phyloP scores from a whole-genome alignment of 2,329 filamentous ascomycete genomes.

The Raffaelea deltoideospora region DNA sequence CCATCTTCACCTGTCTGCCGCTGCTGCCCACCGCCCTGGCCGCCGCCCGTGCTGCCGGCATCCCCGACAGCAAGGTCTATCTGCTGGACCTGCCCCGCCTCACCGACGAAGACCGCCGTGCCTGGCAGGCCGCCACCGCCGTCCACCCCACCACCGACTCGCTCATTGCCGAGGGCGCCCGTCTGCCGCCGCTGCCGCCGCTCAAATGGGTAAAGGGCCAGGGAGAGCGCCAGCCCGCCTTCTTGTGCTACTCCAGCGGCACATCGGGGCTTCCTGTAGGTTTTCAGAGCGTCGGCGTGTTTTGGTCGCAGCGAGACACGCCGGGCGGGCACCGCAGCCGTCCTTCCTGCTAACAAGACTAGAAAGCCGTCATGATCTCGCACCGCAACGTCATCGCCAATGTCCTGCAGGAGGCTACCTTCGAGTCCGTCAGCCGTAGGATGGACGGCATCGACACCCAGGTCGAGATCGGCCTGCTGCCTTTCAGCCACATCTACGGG shows the following conservation, averaged over 20 bases:
- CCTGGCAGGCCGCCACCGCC: slow-evolving; percentile 2
- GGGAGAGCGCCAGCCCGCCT: slow-evolving; percentile 44
- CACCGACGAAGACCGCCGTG: slow-evolving; percentile 16
- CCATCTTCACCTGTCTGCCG: slow-evolving; percentile 53
- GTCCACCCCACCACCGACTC: slow-evolving; percentile 41
- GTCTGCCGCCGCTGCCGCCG: slow-evolving; percentile 27
- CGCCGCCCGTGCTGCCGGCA: slow-evolving; percentile 43
- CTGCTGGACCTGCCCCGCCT: slow-evolving; percentile 44
- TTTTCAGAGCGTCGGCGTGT: too few relatives aligned
- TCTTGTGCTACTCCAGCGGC: slow-evolving; percentile 57
- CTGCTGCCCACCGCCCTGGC: slow-evolving; percentile 46
- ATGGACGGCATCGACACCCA: slow-evolving; percentile 16
- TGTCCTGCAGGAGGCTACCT: slow-evolving; percentile 42
- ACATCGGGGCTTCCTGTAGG: slow-evolving; percentile 51
- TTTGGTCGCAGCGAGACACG: too few relatives aligned
- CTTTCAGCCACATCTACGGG: slow-evolving; percentile 65
- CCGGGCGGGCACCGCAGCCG: too few relatives aligned
- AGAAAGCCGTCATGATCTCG: slow-evolving; percentile 69
- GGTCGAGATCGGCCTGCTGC: slow-evolving; percentile 47
- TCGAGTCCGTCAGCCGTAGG: slow-evolving; percentile 17
- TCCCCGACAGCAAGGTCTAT: slow-evolving; percentile 48
- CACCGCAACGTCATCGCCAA: slow-evolving; percentile 65
- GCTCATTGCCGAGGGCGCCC: slow-evolving; percentile 29
- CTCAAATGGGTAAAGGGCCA: slow-evolving; percentile 38
- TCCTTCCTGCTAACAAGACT: not conserved